Evolutionary conservation across 1,284 basidiomycete species (phyloP).

Genomic region (Sporisorium exsertum): DNA sequence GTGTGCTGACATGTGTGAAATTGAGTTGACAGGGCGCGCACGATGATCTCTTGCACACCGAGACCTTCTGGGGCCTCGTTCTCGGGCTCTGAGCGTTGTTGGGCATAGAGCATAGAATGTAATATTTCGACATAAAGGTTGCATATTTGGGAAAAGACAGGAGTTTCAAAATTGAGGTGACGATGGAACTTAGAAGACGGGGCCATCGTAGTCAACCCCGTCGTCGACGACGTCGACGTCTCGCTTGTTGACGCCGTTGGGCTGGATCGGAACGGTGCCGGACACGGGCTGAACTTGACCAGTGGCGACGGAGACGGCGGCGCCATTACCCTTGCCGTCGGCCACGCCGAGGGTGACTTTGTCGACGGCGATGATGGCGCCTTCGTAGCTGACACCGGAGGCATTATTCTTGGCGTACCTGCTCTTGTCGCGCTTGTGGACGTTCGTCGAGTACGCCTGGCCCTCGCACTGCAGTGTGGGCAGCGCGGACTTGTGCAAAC

Average conservation of each 20-base stretch:
- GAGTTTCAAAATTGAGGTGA: background rate
- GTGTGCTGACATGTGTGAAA: too few species aligned
- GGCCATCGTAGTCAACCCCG: slow-evolving; percentile 6
- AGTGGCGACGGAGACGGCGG: background rate
- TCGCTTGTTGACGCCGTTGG: slow-evolving; percentile 9
- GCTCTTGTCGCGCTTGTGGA: slow-evolving; percentile 28
- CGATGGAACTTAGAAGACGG: slow-evolving; percentile 12
- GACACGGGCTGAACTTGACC: background rate
- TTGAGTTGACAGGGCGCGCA: slow-evolving; percentile 32
- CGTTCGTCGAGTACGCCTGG: slow-evolving; percentile 18
- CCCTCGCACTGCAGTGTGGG: slow-evolving; percentile 27
- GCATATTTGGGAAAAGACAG: background rate
- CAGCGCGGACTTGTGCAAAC: background rate
- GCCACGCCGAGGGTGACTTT: slow-evolving; percentile 23
- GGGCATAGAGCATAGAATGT: slow-evolving; percentile 2
- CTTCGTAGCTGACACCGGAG: slow-evolving; percentile 22
- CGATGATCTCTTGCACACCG: slow-evolving; percentile 35
- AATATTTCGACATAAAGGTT: background rate
- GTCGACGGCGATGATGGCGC: slow-evolving; percentile 27
- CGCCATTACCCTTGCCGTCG: slow-evolving; percentile 21
- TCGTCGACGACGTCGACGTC: slow-evolving; percentile 2
- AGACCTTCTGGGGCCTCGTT: slow-evolving; percentile 38
- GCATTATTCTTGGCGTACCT: slow-evolving; percentile 21
- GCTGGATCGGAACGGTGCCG: background rate
- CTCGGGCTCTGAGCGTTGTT: slow-evolving; percentile 7